Evolutionary conservation across 176 grass and related monocot genomes (phyloP).

Genomic region (Ensete glaucum): DNA sequence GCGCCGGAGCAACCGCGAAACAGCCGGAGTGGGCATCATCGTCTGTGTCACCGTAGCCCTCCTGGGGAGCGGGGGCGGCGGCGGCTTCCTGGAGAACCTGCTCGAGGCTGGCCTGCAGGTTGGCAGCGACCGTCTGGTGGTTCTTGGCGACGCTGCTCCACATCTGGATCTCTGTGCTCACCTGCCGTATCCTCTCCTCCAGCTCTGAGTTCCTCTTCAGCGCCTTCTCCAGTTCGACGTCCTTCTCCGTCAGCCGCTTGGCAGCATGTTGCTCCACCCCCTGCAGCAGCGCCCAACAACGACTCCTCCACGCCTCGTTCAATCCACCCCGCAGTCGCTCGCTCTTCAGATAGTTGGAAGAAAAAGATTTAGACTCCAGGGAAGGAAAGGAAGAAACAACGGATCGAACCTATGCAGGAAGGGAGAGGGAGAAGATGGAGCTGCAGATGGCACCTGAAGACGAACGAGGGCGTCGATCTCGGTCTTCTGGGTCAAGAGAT

Average conservation of each 20-base stretch:
- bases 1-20: neutral
- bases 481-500: conserved; percentile 26
- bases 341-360: conserved; percentile 11
- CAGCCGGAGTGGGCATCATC: conserved; percentile 34
- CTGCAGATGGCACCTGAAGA: conserved; percentile 22
- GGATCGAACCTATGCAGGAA: neutral
- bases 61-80: neutral
- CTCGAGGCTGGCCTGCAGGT: conserved; percentile 40
- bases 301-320: conserved; percentile 33
- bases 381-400: neutral
- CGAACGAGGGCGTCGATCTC: conserved; percentile 43
- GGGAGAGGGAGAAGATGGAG: neutral
- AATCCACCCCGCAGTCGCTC: conserved; percentile 29
- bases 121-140: conserved; percentile 30
- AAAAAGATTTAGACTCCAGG: neutral
- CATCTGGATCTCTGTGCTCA: conserved; percentile 33
- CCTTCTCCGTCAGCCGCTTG: conserved; percentile 25
- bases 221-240: conserved; percentile 19
- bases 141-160: conserved; percentile 44
- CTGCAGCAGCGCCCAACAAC: conserved; percentile 24
- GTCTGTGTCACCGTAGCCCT: conserved; percentile 44
- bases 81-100: conserved; percentile 25
- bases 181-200: conserved; percentile 30
- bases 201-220: conserved; percentile 13
- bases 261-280: conserved; percentile 13